These are phyloP conservation scores for Cytauxzoon felis DNA, from an alignment of 169 alveolate species.

Conservation along the genomic window DNA sequence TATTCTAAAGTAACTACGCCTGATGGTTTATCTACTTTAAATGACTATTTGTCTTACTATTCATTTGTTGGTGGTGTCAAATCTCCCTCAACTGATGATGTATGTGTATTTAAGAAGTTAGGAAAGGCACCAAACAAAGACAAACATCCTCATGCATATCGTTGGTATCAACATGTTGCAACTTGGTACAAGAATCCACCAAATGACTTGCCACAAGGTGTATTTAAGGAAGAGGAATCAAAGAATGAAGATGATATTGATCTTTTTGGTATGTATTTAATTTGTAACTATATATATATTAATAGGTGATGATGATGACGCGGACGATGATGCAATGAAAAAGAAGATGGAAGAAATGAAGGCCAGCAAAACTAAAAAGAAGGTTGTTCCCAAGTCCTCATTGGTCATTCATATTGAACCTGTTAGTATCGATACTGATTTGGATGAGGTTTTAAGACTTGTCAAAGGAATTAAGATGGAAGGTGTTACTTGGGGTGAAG, in stretches of 20 bases:
- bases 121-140: slow-evolving; percentile 47
- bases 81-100: slow-evolving; percentile 55
- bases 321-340: slow-evolving; percentile 65
- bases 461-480: slow-evolving; percentile 75
- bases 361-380: slow-evolving; percentile 70
- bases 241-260: slow-evolving; percentile 62
- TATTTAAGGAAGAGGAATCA: slow-evolving; percentile 13
- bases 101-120: slow-evolving; percentile 58
- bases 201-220: slow-evolving; percentile 51
- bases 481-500: slow-evolving; percentile 83
- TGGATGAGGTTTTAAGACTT: slow-evolving; percentile 72
- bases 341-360: slow-evolving; percentile 77
- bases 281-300: not conserved
- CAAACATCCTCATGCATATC: slow-evolving; percentile 31
- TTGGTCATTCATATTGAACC: slow-evolving; percentile 81
- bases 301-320: slow-evolving; percentile 68
- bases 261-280: slow-evolving; percentile 59
- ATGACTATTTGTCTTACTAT: slow-evolving; percentile 54
- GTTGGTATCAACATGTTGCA: slow-evolving; percentile 59
- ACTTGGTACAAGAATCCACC: slow-evolving; percentile 60
- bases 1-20: slow-evolving; percentile 25
- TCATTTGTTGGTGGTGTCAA: slow-evolving; percentile 58
- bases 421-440: slow-evolving; percentile 71
- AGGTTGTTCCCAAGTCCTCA: slow-evolving; percentile 71
- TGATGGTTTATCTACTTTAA: slow-evolving; percentile 33